phyloP scores from a whole-genome alignment of 345 rosid species.

The Eucalyptus dawsonii region DNA sequence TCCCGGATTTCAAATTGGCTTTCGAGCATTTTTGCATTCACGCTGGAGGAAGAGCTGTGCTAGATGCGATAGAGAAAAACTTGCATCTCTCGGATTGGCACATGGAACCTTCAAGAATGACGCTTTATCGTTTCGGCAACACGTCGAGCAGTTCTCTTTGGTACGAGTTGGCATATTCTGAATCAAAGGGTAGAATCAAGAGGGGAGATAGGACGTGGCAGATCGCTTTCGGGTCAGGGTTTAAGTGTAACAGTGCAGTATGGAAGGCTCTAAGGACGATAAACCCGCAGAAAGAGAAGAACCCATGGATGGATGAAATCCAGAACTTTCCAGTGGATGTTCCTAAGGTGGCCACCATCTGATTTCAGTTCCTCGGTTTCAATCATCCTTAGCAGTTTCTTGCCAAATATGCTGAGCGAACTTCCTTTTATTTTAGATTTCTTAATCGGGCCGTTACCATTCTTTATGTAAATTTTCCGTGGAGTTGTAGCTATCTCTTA shows the following conservation, averaged over 20 bases:
- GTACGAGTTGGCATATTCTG: slow-evolving; percentile 1
- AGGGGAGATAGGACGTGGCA: slow-evolving; percentile 4
- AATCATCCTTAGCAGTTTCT: not conserved
- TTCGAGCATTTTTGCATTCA: slow-evolving; percentile 5
- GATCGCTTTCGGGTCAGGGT: slow-evolving; percentile 1
- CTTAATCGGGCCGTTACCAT: not conserved
- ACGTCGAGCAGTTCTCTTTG: slow-evolving; percentile 5
- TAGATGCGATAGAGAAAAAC: not conserved
- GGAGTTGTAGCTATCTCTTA: not conserved
- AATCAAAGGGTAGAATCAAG: not conserved
- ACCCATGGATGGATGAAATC: slow-evolving; percentile 3
- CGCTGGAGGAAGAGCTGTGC: slow-evolving; percentile 2
- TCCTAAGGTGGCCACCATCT: not conserved
- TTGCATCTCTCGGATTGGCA: not conserved
- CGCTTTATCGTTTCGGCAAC: not conserved
- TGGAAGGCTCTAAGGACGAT: slow-evolving; percentile 4
- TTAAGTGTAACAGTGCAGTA: slow-evolving; percentile 5
- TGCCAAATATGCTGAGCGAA: not conserved
- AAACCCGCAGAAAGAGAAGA: slow-evolving; percentile 1
- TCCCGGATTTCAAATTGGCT: slow-evolving; percentile 3
- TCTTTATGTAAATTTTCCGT: not conserved
- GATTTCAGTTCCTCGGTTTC: not conserved
- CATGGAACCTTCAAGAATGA: slow-evolving; percentile 3
- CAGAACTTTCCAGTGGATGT: not conserved
- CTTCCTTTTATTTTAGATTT: not conserved